Percentiles rank a stretch among this genome's conserved stretches.
These are phyloP conservation scores for Naganishia sp. DNA, from an alignment of 1,284 basidiomycete species.

Conservation along the genomic window DNA sequence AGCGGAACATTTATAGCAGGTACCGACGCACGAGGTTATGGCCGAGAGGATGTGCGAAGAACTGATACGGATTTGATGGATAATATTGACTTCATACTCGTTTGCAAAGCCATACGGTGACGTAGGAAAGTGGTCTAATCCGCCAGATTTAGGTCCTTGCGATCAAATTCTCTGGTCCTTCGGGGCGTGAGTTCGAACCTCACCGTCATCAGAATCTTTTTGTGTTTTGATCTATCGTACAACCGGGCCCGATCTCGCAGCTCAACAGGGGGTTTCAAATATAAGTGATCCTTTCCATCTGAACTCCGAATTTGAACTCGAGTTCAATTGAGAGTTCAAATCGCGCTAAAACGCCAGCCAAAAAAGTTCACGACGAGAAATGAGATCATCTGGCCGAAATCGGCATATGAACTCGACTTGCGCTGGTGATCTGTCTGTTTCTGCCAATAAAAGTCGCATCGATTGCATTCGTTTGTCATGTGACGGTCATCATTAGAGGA, in stretches of 20 bases:
- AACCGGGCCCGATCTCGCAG: too few relatives aligned
- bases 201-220: slow-evolving; percentile 27
- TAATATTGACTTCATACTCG: too few relatives aligned
- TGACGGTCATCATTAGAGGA: neutral
- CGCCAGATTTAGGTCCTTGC: slow-evolving; percentile 22
- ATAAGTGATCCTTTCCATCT: slow-evolving; percentile 1
- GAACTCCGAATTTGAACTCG: neutral
- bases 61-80: too few relatives aligned
- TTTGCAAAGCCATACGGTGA: neutral
- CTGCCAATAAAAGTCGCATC: neutral
- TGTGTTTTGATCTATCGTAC: too few relatives aligned
- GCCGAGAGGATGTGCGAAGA: too few relatives aligned
- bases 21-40: too few relatives aligned
- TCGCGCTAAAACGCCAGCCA: slow-evolving; percentile 15
- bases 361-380: neutral
- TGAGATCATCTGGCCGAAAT: neutral
- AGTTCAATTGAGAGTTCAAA: slow-evolving; percentile 4
- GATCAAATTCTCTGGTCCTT: slow-evolving; percentile 23
- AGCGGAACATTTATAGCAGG: too few relatives aligned
- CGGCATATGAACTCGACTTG: neutral
- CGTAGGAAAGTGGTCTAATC: slow-evolving; percentile 27
- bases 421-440: slow-evolving; percentile 2
- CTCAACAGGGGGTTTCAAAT: neutral
- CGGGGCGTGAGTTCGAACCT: slow-evolving; percentile 32
- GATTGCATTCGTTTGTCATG: neutral